phyloP scores from a whole-genome alignment of 805 yeast genomes.

The Kluyveromyces aestuarii region DNA sequence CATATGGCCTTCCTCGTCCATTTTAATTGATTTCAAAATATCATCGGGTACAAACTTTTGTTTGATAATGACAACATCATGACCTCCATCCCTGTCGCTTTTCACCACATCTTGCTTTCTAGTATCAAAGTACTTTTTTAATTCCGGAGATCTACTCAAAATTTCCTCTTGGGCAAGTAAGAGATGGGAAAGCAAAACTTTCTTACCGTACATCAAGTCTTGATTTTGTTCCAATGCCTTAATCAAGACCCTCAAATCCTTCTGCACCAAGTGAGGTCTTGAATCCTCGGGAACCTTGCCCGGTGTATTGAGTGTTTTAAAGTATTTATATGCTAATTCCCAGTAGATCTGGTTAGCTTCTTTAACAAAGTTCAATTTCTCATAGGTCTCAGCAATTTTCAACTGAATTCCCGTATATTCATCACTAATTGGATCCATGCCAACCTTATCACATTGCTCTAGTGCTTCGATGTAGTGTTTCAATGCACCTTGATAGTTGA shows the following conservation, averaged over 20 bases:
- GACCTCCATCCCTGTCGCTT: conserved; percentile 10
- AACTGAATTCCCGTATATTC: conserved; percentile 88
- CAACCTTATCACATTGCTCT: conserved; percentile 46
- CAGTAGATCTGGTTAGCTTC: conserved; percentile 62
- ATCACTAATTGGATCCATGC: conserved; percentile 52
- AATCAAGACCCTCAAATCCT: conserved; percentile 60
- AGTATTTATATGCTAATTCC: conserved; percentile 53
- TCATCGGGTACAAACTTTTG: conserved; percentile 22
- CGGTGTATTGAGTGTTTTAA: conserved; percentile 41
- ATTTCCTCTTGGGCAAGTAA: conserved; percentile 60
- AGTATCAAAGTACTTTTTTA: conserved; percentile 25
- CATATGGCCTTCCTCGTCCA: conserved; percentile 25
- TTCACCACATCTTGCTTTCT: conserved; percentile 22
- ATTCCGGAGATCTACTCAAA: conserved; percentile 32
- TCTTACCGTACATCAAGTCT: conserved; percentile 42
- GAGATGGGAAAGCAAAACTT: conserved; percentile 53
- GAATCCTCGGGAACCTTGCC: conserved; percentile 23
- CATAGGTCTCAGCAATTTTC: conserved; percentile 82
- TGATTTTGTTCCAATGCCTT: conserved; percentile 54
- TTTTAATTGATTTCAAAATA: conserved; percentile 18
- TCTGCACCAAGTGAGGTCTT: conserved; percentile 55
- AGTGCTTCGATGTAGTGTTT: conserved; percentile 68
- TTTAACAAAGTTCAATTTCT: conserved; percentile 47
- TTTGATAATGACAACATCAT: conserved; percentile 4
- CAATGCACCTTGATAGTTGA: conserved; percentile 52